Percentiles rank a stretch among this genome's conserved stretches.
These are phyloP conservation scores for Penicillium sp. DNA, from an alignment of 2,329 filamentous ascomycete species.

Conservation along the genomic window DNA sequence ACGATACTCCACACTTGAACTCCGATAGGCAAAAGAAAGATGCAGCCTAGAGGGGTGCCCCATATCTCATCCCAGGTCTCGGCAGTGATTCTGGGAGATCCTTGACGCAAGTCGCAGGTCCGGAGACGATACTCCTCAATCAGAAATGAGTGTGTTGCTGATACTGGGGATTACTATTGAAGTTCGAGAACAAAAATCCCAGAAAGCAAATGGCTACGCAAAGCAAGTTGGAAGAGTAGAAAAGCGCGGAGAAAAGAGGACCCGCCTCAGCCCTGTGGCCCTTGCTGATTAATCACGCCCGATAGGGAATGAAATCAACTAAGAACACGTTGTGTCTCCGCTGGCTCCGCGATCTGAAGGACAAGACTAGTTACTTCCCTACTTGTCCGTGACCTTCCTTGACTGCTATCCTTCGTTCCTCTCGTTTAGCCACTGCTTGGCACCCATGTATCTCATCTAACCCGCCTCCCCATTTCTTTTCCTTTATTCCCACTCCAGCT, in stretches of 20 bases:
- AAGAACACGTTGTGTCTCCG: conserved; percentile 29
- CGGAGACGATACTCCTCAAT: neutral
- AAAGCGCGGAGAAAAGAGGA: neutral
- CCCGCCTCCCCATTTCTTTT: conserved; percentile 1
- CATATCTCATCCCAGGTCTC: conserved; percentile 14
- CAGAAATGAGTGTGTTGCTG: neutral
- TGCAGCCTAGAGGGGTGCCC: conserved; percentile 23
- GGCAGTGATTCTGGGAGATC: conserved; percentile 8
- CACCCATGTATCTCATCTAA: conserved; percentile 17
- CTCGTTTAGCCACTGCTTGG: conserved; percentile 11
- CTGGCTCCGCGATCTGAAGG: conserved; percentile 10
- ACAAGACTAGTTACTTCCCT: conserved; percentile 2
- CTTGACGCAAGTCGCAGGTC: conserved; percentile 3
- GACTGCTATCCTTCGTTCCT: neutral
- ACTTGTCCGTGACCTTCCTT: neutral
- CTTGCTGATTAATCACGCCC: conserved; percentile 19
- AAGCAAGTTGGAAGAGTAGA: neutral
- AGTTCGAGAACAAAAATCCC: neutral
- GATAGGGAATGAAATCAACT: conserved; percentile 19
- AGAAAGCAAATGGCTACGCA: no score
- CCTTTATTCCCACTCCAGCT: conserved; percentile 12
- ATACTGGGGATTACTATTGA: neutral
- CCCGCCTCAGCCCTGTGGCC: conserved; percentile 22
- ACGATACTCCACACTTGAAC: conserved; percentile 10
- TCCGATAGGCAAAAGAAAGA: conserved; percentile 20